These are phyloP conservation scores for Salix exigua DNA, from an alignment of 345 rosid genomes.

Conservation along the genomic window DNA sequence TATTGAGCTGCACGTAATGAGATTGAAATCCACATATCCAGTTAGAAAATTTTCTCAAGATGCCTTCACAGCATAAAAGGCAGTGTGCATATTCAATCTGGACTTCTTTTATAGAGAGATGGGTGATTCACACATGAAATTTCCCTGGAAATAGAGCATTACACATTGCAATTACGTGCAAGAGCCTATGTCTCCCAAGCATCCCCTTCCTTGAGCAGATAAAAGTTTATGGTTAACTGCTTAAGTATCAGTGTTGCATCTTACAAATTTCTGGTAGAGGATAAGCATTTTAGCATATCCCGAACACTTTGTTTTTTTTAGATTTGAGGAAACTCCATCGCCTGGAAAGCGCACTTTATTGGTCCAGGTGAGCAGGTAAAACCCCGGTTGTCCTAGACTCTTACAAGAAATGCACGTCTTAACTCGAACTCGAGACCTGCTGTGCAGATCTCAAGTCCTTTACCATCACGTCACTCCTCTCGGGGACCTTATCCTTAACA, in stretches of 20 bases:
- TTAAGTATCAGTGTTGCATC: neutral
- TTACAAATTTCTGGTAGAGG: neutral
- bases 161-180: neutral
- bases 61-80: neutral
- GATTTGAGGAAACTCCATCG: too few relatives aligned
- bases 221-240: neutral
- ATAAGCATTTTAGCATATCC: neutral
- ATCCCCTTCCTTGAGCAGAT: neutral
- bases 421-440: too few relatives aligned
- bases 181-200: neutral
- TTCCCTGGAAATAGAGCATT: neutral
- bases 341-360: too few relatives aligned
- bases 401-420: too few relatives aligned
- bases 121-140: neutral
- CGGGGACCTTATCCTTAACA: neutral
- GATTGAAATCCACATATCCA: neutral
- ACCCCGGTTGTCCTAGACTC: too few relatives aligned
- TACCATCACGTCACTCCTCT: too few relatives aligned
- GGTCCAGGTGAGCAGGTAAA: too few relatives aligned
- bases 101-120: neutral
- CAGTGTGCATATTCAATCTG: neutral
- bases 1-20: conserved; percentile 64
- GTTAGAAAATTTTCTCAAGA: neutral
- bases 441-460: too few relatives aligned
- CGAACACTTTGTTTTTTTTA: neutral